Conservation (phyloP, 305 asterid species). For the Petunia hybrid region DNA sequence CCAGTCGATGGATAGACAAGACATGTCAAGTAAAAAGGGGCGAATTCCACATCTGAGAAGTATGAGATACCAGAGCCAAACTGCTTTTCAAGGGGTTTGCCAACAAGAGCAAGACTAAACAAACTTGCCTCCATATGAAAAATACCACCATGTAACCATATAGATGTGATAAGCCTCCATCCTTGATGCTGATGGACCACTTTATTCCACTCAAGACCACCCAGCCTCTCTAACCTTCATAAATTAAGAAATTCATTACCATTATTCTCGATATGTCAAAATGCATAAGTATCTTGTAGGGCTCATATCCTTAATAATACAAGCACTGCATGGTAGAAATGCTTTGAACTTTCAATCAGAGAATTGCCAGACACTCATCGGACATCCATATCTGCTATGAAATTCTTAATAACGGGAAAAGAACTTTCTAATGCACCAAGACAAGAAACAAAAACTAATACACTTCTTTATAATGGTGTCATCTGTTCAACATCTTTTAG, state of each 20-base stretch:
- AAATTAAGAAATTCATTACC: not conserved
- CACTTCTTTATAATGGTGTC: too few species aligned
- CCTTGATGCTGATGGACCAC: constrained; percentile 78
- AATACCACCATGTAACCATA: constrained; percentile 94
- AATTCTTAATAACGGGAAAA: too few species aligned
- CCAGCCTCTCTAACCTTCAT: constrained; percentile 69
- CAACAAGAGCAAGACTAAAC: constrained; percentile 73
- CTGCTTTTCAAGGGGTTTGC: constrained; percentile 90
- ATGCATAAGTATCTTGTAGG: not conserved
- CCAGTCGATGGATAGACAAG: not conserved
- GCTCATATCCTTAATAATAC: too few species aligned
- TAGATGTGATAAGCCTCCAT: constrained; percentile 86
- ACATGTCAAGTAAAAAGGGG: not conserved
- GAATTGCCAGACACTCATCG: too few species aligned
- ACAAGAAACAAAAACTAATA: too few species aligned
- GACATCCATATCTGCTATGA: too few species aligned
- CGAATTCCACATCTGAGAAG: not conserved
- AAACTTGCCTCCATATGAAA: constrained; percentile 76
- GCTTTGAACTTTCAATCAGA: too few species aligned
- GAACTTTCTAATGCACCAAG: too few species aligned
- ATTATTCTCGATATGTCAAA: not conserved
- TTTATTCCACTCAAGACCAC: constrained; percentile 80
- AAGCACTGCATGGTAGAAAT: too few species aligned
- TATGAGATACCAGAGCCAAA: constrained; percentile 73
- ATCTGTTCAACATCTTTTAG: too few species aligned